A percentile compares a stretch with the other conserved stretches of the same genome.
Evolutionary conservation across 2,329 filamentous ascomycete species (phyloP).

Genomic region (Aspergillus hortae): DNA sequence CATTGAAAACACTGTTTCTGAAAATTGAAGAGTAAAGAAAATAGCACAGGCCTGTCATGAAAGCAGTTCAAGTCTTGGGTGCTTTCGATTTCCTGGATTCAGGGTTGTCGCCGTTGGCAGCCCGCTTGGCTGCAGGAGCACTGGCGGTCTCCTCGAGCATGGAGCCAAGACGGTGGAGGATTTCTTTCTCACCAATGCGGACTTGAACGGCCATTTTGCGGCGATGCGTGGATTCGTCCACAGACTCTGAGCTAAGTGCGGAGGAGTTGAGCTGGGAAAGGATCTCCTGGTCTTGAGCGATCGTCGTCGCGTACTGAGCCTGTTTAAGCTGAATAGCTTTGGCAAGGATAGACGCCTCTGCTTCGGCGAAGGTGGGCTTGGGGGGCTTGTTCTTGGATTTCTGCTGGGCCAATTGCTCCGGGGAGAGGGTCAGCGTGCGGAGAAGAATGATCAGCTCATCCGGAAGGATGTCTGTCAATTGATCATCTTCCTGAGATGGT

Average conservation of each 20-base stretch:
- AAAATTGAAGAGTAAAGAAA: neutral
- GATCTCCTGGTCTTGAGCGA: constrained; percentile 49
- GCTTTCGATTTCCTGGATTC: constrained; percentile 27
- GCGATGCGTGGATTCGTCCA: constrained; percentile 34
- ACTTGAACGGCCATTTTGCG: constrained; percentile 63
- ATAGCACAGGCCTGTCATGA: constrained; percentile 2
- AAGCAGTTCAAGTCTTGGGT: constrained; percentile 17
- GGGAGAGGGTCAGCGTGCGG: constrained; percentile 30
- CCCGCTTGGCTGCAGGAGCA: constrained; percentile 27
- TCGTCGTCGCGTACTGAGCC: constrained; percentile 51
- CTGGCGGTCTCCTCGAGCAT: constrained; percentile 25
- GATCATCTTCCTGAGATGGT: constrained; percentile 21
- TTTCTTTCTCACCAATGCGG: constrained; percentile 67
- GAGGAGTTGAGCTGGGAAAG: constrained; percentile 31
- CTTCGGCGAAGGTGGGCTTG: constrained; percentile 26
- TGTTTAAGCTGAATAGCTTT: constrained; percentile 32
- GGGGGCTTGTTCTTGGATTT: constrained; percentile 34
- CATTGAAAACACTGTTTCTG: constrained; percentile 17
- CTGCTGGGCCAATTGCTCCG: constrained; percentile 31
- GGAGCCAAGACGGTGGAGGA: constrained; percentile 55
- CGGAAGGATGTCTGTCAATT: constrained; percentile 34
- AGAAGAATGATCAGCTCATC: constrained; percentile 39
- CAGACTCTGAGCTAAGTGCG: constrained; percentile 24
- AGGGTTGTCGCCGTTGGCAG: constrained; percentile 20
- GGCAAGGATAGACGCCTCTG: constrained; percentile 32